Base-by-base conservation (phyloP, 495 filamentous ascomycete species). In the Haplographium delicatum region DNA sequence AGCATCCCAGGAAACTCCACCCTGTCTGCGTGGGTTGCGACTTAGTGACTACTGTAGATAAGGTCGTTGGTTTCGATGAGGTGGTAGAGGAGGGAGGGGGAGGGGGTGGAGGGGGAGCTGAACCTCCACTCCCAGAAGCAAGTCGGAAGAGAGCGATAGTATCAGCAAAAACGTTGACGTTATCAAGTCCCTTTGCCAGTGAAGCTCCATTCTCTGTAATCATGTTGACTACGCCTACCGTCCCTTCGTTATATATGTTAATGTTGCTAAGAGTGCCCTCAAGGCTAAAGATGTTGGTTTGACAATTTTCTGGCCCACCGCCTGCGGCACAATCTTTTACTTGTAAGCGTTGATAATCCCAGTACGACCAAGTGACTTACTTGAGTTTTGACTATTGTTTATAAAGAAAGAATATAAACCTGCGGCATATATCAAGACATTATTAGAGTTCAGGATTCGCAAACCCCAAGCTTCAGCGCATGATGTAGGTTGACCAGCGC, bases 371-470 rank as follows among this genome's bases (percentile, higher is more conserved):
- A 3, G 15, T 7, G n/a, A 59, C 66, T 63, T 47, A 59, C 56
- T 59, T 19, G 46, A 48, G 16, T 19, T n/a, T n/a, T n/a, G n/a
- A n/a, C n/a, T 30, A 27, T 77, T 77, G 56, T 75, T 65, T 55
- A 81, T 78, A 71, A 90, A 90, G 70, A 89, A 90, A 28, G 76
- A 82, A 69, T 90, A 90, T 11, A 86, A 64, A 6, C 87, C 87
- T 6, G 81, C 82, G 27, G 84, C 83, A 56, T 87, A 89, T 24
- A 88, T 66, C 31, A 75, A 57, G 11, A 90, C 70, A 49, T 79
- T 69, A 1, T 65, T 62, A 13, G 74, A 81, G 63, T 80, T 65
- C 30, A 84, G 54, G 26, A 90, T 71, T 5, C 84, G 76, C 10
- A 90, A 69, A 18, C 80, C 85, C 69, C 84, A 86, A 0, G 83